Evolutionary conservation across 768 basidiomycete genomes (phyloP), one percentile per base, ranked within the genome.

Genomic region (Rossbeevera mucosa): DNA sequence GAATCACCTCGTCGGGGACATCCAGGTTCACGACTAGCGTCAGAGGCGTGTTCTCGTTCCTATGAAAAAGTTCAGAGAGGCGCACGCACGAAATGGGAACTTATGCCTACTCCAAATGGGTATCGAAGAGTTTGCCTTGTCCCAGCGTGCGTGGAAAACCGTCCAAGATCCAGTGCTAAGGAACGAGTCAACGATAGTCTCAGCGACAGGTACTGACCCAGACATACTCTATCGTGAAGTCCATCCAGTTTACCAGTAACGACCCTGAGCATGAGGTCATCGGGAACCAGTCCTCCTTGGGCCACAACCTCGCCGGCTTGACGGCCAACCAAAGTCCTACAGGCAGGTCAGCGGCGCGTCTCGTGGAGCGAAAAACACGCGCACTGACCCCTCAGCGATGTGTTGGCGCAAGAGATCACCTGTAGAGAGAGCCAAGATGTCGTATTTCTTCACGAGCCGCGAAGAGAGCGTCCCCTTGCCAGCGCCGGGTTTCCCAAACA

Each of bases 61-160:
- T 91, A 63, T 43, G 20, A 42, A 50, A 26, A 12, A 42, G 18
- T 38, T 50, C 42, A 53, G 29, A 29, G 48, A 44, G 13, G n/a
- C 1, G 30, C 11, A 36, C 46, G 22, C 18, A 42, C 22, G 33
- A 51, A 47, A 26, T 38, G 20, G 26, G 29, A 29, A 18, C 5
- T 13, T 13, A 14, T 26, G 68, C 80, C 33, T 58, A 88, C 87
- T 77, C 77, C 47, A 94, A 79, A 68, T 91, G 81, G 18, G 75
- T 72, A 70, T 94, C 88, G 8, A 95, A 76, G 42, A 92, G 74
- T 65, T 82, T 74, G 3, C 86, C 91, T 68, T 95, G 93, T n/a
- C 77, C 81, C 2, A 92, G 71, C 11, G 92, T 95, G 31, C 93
- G 84, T 47, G 94, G 94, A 63, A 95, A 94, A 25, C 94, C 94